A percentile compares a stretch with the other conserved stretches of the same genome.
phyloP scores from a whole-genome alignment of 306 rosid genomes.

The Potentilla sterilis region DNA sequence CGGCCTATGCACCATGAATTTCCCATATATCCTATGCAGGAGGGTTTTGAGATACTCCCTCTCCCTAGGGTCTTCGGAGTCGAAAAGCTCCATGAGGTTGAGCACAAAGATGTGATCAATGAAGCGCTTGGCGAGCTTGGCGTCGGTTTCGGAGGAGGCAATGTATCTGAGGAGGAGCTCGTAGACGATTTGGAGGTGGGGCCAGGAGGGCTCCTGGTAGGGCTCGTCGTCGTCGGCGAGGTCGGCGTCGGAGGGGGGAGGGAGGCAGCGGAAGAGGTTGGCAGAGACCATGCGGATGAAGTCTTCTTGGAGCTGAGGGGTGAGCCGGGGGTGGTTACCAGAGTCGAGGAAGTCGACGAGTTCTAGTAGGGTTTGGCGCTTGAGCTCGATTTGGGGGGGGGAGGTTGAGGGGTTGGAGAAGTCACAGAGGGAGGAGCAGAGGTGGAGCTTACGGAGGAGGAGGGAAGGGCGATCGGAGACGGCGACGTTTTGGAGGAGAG shows the following conservation, averaged over 20 bases:
- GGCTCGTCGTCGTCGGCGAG: constrained; percentile 49
- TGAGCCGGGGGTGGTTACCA: constrained; percentile 1
- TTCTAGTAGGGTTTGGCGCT: constrained; percentile 67
- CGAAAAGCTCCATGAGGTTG: constrained; percentile 60
- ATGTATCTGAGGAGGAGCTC: constrained; percentile 58
- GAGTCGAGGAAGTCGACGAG: constrained; percentile 50
- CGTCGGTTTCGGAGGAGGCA: constrained; percentile 55
- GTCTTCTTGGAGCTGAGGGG: constrained; percentile 50
- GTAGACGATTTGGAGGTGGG: constrained; percentile 61
- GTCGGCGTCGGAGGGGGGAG: constrained; percentile 36
- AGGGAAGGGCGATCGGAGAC: constrained; percentile 39
- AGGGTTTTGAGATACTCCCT: constrained; percentile 62
- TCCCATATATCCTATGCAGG: constrained; percentile 65
- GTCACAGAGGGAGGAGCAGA: constrained; percentile 50
- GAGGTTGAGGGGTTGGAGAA: constrained; percentile 38
- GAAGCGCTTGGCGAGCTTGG: constrained; percentile 47
- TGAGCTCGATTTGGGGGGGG: constrained; percentile 50
- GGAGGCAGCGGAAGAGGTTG: constrained; percentile 68
- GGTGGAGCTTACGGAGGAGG: constrained; percentile 51
- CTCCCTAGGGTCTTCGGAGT: constrained; percentile 72
- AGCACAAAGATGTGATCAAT: constrained; percentile 54
- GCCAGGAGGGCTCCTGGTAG: constrained; percentile 55
- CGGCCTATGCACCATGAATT: constrained; percentile 74
- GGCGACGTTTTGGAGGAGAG: constrained; percentile 46
- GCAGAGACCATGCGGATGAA: constrained; percentile 57